Base-by-base conservation (phyloP, 2,329 filamentous ascomycete genomes). In the Fusarium cyanostomum region DNA sequence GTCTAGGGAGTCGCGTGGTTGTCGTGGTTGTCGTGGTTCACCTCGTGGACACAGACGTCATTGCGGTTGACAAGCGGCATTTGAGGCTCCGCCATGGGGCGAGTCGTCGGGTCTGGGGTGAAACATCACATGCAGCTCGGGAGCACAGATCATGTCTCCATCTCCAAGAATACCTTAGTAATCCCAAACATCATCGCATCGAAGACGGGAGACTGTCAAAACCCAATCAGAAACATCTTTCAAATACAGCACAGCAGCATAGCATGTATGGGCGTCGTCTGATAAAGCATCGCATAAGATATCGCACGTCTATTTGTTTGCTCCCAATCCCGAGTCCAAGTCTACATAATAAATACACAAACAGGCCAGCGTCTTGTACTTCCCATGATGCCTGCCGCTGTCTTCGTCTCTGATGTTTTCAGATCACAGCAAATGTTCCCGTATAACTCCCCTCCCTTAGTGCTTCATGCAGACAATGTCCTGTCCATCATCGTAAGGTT, bases 261-360 rank as follows among this genome's bases (percentile, higher is more conserved):
- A n/a, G n/a, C n/a, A n/a, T n/a, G n/a, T n/a, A n/a, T 31, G 33
- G 21, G 54, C 34, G 53, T 21, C 31, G 41, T 21, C 16, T 55
- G 16, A 15, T 44, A 52, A 39, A 53, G 49, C 51, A 39, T 56
- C 51, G 59, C 59, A 56, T n/a, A 38, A 56, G 52, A 62, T 59
- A 64, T 38, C 46, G 28, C 66, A 70, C 61, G 69, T 71, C 69
- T 71, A 71, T 71, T 43, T 62, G 39, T 44, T 63, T 58, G 52
- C 57, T 71, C 60, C 64, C 52, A 43, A 24, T 50, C 60, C 63
- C 21, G 21, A 66, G 53, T 60, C 68, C 64, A 65, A 68, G 59
- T 70, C 54, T 71, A 69, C 64, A 65, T 68, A 52, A 63, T 63
- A 67, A 69, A 67, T 69, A 71, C 68, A 71, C 63, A 69, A 68